Base-by-base conservation (phyloP, 2,329 filamentous ascomycete species). In the Microcyclospora tardicrescens region DNA sequence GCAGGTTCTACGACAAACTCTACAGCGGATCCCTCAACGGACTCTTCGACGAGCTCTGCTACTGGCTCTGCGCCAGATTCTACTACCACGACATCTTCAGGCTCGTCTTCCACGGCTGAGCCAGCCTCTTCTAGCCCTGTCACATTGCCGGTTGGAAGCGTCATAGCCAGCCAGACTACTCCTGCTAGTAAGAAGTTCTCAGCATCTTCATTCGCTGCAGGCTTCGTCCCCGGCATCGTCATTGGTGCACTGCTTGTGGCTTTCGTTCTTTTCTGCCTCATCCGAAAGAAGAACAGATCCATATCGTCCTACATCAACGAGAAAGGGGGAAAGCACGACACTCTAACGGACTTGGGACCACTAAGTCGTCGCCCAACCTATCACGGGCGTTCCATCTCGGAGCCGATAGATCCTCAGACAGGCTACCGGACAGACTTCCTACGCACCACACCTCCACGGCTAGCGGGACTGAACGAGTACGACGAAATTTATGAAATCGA, bases 391-490 rank as follows among this genome's bases (percentile, higher is more conserved):
- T 54, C 56, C 3, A 59, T 61, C 38, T 58, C 55, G 0, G 58
- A 59, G 31, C 56, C 57, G 1, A 48, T 50, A 4, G 46, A 56
- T 30, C 42, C 45, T 31, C 38, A 34, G 37, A 46, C 36, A 31
- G 48, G 49, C 28, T 47, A 53, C 32, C 53, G 58, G 10, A 58
- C 57, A 12, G 58, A 57, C 27, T 60, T 60, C 35, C 41, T 53
- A 10, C 52, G 57, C 16, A 49, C 40, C 14, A 48, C 54, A 6
- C 49, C 53, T 5, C 53, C 53, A n/a, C 46, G 41, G n/a, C 38
- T 44, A 10, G 19, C 40, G 39, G n/a, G 37, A 43, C 24, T 34
- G 28, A 11, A 39, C 16, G 29, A 28, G 15, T 31, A 19, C 33
- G 15, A 16, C 42, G 19, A 24, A 8, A 5, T 5, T 19, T 39